Conservation (phyloP, 1,284 basidiomycete species). For the Apiotrichum brassicae region DNA sequence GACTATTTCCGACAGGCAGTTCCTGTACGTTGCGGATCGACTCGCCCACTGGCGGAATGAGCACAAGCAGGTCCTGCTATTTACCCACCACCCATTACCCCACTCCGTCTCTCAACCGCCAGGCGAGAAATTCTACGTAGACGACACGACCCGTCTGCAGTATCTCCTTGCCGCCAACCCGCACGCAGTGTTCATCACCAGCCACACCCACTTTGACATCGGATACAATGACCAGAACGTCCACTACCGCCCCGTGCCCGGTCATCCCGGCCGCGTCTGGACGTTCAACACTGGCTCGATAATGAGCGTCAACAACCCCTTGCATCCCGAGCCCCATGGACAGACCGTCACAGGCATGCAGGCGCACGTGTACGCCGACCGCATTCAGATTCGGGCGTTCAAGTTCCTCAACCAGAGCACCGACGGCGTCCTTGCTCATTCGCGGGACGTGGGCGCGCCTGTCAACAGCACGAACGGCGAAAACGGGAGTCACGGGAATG, state of each 20-base stretch:
- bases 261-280: background rate
- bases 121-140: background rate
- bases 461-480: no score
- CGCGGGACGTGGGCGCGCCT: background rate
- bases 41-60: background rate
- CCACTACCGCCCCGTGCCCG: background rate
- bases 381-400: slow-evolving; percentile 3
- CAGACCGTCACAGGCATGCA: background rate
- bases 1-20: slow-evolving; percentile 3
- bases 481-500: no score
- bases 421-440: background rate
- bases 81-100: slow-evolving; percentile 1
- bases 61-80: background rate
- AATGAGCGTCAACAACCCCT: background rate
- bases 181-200: slow-evolving; percentile 1
- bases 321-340: background rate
- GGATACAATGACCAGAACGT: slow-evolving; percentile 2
- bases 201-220: slow-evolving; percentile 7
- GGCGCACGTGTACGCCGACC: slow-evolving; percentile 1
- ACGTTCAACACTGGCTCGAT: slow-evolving; percentile 6
- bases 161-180: slow-evolving; percentile 6
- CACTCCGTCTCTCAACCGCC: background rate
- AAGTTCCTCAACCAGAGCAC: slow-evolving; percentile 1
- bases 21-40: slow-evolving; percentile 1
- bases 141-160: background rate